Evolutionary conservation across 2,329 filamentous ascomycete genomes (phyloP).

Genomic region (Aspergillus pseudoterreus): DNA sequence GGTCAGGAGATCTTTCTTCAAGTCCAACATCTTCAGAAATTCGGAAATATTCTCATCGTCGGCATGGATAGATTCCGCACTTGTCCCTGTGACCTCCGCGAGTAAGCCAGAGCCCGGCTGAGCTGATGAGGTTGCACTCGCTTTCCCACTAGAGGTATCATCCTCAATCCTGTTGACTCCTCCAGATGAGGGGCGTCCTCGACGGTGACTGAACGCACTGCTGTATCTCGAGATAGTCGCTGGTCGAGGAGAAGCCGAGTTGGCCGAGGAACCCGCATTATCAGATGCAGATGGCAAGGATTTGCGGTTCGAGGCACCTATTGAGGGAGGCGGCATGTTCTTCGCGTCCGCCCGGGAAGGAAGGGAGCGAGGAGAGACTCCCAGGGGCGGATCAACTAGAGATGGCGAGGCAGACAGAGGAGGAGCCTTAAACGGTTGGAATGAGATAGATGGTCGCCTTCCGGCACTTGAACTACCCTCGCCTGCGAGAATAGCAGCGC

Average conservation of each 20-base stretch:
- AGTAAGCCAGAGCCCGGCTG: constrained; percentile 76
- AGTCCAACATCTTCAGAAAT: constrained; percentile 84
- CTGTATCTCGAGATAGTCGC: constrained; percentile 78
- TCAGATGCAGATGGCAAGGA: constrained; percentile 56
- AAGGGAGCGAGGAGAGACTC: constrained; percentile 51
- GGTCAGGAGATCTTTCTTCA: constrained; percentile 77
- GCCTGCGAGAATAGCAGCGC: constrained; percentile 38
- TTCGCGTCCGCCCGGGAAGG: constrained; percentile 41
- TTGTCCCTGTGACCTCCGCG: constrained; percentile 63
- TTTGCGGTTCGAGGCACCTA: constrained; percentile 36
- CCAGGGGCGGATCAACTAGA: constrained; percentile 45
- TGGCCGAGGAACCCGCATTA: constrained; percentile 60
- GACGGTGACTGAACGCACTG: constrained; percentile 88
- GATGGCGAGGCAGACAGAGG: constrained; percentile 86
- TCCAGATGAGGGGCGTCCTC: constrained; percentile 72
- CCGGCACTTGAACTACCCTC: constrained; percentile 50
- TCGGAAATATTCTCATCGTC: constrained; percentile 93
- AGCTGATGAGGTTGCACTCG: constrained; percentile 48
- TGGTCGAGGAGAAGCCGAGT: constrained; percentile 74
- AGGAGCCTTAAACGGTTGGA: constrained; percentile 94
- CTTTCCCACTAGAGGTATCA: constrained; percentile 57
- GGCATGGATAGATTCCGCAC: constrained; percentile 63
- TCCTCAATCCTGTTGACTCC: constrained; percentile 58
- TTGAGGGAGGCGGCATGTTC: constrained; percentile 36
- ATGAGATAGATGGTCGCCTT: constrained; percentile 78